These are phyloP conservation scores for Hypholoma sublateritium DNA, from an alignment of 768 basidiomycete genomes.

Conservation along the genomic window DNA sequence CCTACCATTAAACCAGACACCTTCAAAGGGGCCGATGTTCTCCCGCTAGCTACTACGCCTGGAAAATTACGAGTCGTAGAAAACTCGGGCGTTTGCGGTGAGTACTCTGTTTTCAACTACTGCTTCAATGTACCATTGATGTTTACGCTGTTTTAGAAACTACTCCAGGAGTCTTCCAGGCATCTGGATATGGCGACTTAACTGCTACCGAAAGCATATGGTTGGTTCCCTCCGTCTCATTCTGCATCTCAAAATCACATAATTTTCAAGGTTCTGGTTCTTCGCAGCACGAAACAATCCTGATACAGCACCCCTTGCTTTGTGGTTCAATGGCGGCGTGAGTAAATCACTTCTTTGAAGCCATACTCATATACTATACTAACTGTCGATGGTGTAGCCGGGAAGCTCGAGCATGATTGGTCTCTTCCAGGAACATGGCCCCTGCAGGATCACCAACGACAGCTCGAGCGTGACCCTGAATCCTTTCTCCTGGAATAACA, in stretches of 20 bases:
- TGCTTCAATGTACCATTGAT: not conserved
- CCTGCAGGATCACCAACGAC: conserved; percentile 65
- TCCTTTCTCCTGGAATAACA: conserved; percentile 58
- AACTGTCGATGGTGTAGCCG: conserved; percentile 31
- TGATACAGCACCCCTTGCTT: conserved; percentile 57
- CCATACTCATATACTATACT: not conserved
- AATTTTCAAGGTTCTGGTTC: conserved; percentile 59
- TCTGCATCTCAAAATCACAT: not conserved
- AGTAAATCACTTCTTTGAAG: conserved; percentile 16
- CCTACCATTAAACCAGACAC: conserved; percentile 15
- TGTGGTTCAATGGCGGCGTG: conserved; percentile 70
- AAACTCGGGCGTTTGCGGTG: conserved; percentile 64
- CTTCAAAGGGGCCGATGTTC: conserved; percentile 4
- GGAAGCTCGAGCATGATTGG: conserved; percentile 61
- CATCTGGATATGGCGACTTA: conserved; percentile 65
- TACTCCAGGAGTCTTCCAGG: conserved; percentile 59
- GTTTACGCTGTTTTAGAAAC: conserved; percentile 41
- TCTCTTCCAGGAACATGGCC: conserved; percentile 74
- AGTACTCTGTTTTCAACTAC: not conserved
- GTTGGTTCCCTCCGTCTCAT: conserved; percentile 25
- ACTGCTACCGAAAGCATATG: conserved; percentile 57
- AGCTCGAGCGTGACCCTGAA: conserved; percentile 47
- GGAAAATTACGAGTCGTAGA: conserved; percentile 55
- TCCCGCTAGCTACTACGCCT: conserved; percentile 31
- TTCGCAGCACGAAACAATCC: conserved; percentile 65